Evolutionary conservation across 2,329 filamentous ascomycete species (phyloP).

Genomic region (Cercospora sesami): DNA sequence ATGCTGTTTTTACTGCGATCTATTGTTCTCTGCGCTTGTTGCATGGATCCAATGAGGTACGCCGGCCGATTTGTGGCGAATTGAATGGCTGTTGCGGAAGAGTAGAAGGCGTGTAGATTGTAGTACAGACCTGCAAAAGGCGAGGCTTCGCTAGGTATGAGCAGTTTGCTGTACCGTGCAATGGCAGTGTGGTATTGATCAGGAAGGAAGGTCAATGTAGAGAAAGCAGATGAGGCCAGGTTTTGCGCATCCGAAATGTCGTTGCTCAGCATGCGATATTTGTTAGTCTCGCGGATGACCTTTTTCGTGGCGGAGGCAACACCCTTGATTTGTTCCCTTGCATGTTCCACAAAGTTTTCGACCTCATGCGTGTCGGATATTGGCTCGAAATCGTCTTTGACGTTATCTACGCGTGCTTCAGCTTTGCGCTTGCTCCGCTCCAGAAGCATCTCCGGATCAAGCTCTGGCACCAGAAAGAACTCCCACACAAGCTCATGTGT

Average conservation of each 20-base stretch:
- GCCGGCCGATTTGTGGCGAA: conserved; percentile 75
- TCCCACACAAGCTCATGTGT: conserved; percentile 99
- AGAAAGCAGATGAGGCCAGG: conserved; percentile 54
- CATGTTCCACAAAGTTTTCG: conserved; percentile 88
- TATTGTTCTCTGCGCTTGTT: conserved; percentile 70
- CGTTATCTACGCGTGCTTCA: conserved; percentile 75
- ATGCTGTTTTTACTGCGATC: conserved; percentile 76
- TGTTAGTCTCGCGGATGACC: conserved; percentile 76
- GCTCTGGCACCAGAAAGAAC: conserved; percentile 94
- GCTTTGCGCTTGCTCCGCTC: conserved; percentile 86
- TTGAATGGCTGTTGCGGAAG: conserved; percentile 79
- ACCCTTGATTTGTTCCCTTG: conserved; percentile 81
- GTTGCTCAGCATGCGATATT: conserved; percentile 62
- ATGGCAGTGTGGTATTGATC: conserved; percentile 67
- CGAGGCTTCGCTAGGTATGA: conserved; percentile 68
- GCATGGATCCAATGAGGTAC: conserved; percentile 73
- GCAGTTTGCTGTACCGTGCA: conserved; percentile 66
- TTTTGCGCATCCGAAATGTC: conserved; percentile 68
- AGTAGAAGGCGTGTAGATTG: conserved; percentile 75
- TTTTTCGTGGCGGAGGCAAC: conserved; percentile 82
- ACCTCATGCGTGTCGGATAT: conserved; percentile 74
- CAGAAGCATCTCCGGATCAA: conserved; percentile 86
- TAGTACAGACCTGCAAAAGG: conserved; percentile 74
- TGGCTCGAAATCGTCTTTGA: conserved; percentile 85
- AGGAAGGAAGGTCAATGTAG: conserved; percentile 67